These are phyloP conservation scores for Lactarius trivialis DNA, from an alignment of 768 basidiomycete genomes.

Conservation along the genomic window DNA sequence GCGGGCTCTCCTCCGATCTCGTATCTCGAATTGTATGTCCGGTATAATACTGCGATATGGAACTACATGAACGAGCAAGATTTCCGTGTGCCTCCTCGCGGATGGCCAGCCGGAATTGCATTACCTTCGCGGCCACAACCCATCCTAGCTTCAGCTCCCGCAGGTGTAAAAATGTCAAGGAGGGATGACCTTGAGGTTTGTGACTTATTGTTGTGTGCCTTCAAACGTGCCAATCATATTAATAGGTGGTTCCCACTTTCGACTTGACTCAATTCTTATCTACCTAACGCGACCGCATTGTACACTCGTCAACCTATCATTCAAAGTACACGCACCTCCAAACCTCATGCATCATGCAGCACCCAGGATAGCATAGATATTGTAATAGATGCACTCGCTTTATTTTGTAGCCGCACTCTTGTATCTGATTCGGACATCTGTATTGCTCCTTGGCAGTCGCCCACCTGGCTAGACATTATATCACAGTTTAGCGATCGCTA, in stretches of 20 bases:
- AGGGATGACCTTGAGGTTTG: constrained; percentile 15
- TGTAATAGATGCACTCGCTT: constrained; percentile 4
- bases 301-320: background rate
- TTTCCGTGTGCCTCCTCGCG: constrained; percentile 36
- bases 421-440: constrained; percentile 13
- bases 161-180: constrained; percentile 7
- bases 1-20: constrained; percentile 48
- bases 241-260: constrained; percentile 12
- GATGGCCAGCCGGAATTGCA: constrained; percentile 38
- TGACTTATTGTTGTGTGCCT: background rate
- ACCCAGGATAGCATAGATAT: background rate
- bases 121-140: constrained; percentile 34
- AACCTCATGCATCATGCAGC: background rate
- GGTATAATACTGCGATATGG: constrained; percentile 63
- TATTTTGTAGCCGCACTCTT: constrained; percentile 20
- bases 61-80: constrained; percentile 44
- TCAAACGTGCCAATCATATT: background rate
- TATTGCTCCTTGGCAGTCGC: background rate
- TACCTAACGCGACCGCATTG: constrained; percentile 1
- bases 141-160: background rate
- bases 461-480: background rate
- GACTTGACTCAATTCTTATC: constrained; percentile 15
- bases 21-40: constrained; percentile 53
- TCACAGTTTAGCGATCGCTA: constrained; percentile 18
- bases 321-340: constrained; percentile 1